phyloP scores from a whole-genome alignment of 495 filamentous ascomycete species.

The Glutinoglossum americanum region DNA sequence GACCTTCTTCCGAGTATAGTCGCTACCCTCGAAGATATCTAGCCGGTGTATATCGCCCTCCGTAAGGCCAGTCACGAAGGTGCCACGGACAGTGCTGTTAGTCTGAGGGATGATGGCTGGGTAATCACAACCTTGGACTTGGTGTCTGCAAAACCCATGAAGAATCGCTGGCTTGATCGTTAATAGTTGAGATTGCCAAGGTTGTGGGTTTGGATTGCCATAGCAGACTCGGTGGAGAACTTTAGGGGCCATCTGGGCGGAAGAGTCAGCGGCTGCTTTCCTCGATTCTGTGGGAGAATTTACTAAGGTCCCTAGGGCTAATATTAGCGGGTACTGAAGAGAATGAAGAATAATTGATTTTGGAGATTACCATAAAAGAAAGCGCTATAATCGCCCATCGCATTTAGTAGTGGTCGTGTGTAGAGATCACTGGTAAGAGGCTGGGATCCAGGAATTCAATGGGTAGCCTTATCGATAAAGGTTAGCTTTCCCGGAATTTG shows the following conservation, averaged over 20 bases:
- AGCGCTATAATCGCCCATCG: conserved; percentile 20
- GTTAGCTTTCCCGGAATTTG: too few species aligned
- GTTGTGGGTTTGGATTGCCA: conserved; percentile 27
- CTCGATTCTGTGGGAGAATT: conserved; percentile 8
- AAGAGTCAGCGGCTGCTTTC: conserved; percentile 10
- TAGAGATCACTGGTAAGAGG: too few species aligned
- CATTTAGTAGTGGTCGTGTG: not conserved
- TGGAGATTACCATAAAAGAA: conserved; percentile 40
- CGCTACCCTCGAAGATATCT: conserved; percentile 60
- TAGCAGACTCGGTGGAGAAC: conserved; percentile 72
- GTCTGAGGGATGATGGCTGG: conserved; percentile 47
- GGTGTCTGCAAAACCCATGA: conserved; percentile 45
- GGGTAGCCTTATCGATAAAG: too few species aligned
- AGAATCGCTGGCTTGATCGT: conserved; percentile 55
- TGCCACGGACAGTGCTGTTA: conserved; percentile 47
- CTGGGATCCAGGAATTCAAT: too few species aligned
- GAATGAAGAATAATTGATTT: not conserved
- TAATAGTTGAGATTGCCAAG: conserved; percentile 31
- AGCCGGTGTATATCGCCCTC: conserved; percentile 52
- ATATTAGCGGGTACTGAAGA: conserved; percentile 1
- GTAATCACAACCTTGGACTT: conserved; percentile 49
- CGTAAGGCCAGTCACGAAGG: conserved; percentile 57
- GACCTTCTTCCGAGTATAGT: conserved; percentile 47
- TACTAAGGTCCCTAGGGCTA: conserved; percentile 19
- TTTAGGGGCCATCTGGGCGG: conserved; percentile 46